Evolutionary conservation across 441 rosid genomes (phyloP).

Genomic region (Erodium texanum): DNA sequence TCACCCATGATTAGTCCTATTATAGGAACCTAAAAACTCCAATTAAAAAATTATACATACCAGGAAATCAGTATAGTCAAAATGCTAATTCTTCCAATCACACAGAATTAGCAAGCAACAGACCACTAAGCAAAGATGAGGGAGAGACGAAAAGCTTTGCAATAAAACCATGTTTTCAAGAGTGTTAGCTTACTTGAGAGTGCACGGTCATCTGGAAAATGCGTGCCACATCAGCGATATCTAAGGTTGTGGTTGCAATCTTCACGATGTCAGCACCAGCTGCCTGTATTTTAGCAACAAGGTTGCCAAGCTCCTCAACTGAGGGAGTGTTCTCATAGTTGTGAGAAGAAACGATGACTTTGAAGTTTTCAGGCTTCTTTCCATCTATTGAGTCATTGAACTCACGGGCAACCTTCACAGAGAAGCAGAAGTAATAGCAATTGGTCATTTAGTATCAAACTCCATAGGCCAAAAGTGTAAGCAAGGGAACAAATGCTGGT

Average conservation of each 20-base stretch:
- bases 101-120: not conserved
- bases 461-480: not conserved
- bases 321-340: conserved; percentile 76
- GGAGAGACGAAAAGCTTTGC: no score
- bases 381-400: conserved; percentile 47
- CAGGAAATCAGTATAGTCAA: not conserved
- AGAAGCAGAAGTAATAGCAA: conserved; percentile 9
- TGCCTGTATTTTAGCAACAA: conserved; percentile 63
- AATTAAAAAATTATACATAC: no score
- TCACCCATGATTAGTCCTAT: conserved; percentile 88
- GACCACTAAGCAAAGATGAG: not conserved
- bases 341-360: conserved; percentile 75
- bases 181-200: conserved; percentile 48
- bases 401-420: conserved; percentile 57
- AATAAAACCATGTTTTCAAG: not conserved
- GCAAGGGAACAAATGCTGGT: no score
- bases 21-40: conserved; percentile 56
- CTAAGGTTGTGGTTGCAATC: conserved; percentile 67
- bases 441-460: not conserved
- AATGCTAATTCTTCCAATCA: not conserved
- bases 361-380: conserved; percentile 59
- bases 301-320: conserved; percentile 62
- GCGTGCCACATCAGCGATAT: conserved; percentile 76
- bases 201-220: conserved; percentile 74
- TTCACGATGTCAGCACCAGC: conserved; percentile 54